Percentiles rank a stretch among this genome's conserved stretches.
Evolutionary conservation across 352 stramenopile species (phyloP).

Genomic region (Plasmopara halstedii): DNA sequence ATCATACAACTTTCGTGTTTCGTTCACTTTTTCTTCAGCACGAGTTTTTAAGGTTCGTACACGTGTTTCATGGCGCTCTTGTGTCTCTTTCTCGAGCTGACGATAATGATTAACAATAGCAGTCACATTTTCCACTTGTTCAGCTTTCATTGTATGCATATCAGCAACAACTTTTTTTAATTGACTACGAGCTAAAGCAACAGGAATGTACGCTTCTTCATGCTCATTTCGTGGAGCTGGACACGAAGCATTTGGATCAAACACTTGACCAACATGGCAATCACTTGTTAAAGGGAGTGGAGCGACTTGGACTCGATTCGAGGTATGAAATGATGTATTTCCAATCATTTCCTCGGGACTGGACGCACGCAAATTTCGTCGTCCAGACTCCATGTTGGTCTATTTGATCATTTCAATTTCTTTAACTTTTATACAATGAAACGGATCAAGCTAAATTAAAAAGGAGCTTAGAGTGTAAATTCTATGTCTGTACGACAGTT

Average conservation of each 20-base stretch:
- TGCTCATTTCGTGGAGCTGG: slow-evolving; percentile 12
- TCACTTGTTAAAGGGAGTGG: slow-evolving; percentile 25
- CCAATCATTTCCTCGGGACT: no score
- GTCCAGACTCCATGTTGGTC: no score
- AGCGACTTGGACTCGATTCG: slow-evolving; percentile 17
- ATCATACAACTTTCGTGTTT: slow-evolving; percentile 20
- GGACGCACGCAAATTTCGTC: no score
- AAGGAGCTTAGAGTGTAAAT: slow-evolving; percentile 1
- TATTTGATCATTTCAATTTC: no score
- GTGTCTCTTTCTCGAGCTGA: slow-evolving; percentile 48
- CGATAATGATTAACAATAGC: slow-evolving; percentile 50
- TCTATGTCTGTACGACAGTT: slow-evolving; percentile 14
- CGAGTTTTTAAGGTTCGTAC: slow-evolving; percentile 37
- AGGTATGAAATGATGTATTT: no score
- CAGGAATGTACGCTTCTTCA: slow-evolving; percentile 67
- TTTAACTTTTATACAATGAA: no score
- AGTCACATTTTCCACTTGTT: slow-evolving; percentile 42
- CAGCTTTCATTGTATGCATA: slow-evolving; percentile 70
- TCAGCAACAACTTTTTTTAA: slow-evolving; percentile 61
- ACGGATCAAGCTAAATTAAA: background rate
- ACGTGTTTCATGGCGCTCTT: slow-evolving; percentile 43
- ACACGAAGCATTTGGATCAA: slow-evolving; percentile 4
- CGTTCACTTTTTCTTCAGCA: slow-evolving; percentile 23
- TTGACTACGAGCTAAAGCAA: slow-evolving; percentile 49
- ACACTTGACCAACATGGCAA: slow-evolving; percentile 47